Base-by-base conservation (phyloP, 148 eudicot genomes). In the Agrostemma githago region DNA sequence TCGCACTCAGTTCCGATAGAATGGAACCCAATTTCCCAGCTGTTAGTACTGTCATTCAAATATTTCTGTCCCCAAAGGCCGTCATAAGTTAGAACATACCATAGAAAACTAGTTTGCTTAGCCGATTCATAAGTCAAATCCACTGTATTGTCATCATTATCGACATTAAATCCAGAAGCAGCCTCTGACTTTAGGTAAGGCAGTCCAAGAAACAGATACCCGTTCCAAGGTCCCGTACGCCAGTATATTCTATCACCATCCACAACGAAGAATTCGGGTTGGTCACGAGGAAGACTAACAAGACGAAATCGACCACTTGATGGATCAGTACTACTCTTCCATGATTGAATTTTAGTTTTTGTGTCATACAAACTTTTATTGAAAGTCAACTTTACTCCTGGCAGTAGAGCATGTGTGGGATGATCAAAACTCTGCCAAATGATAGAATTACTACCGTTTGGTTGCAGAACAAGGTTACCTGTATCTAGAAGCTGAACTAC, bases 161-260 rank as follows among this genome's bases (percentile, higher is more conserved):
- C 71, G 19, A 67, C 54, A 42, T 42, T 43, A 71, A 66, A 80
- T 34, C 77, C 57, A 0, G 77, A 0, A 57, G 26, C 10, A 3
- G 12, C 53, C 56, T 67, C 71, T 6, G 56, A 67, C 9, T n/a
- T 10, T 16, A 67, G 44, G 53, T n/a, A 17, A n/a, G 71, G 54
- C 68, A 62, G 14, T 2, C 84, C 88, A 48, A 80, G 65, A 44
- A 81, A 81, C 14, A 15, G 56, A 44, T 79, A 77, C 40, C 83
- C 71, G 42, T 76, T 73, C 88, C 85, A 84, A 16, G 87, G 88
- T 8, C 83, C 86, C 20, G 78, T 76, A 54, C 89, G 79, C 84
- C 81, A 82, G 34, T 72, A 69, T 2, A 83, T 80, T 8, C 3
- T 62, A 59, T 76, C 71, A n/a, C 53, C 82, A 11, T 86, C 77